These are phyloP conservation scores for Phylloporus sp. DNA, from an alignment of 768 basidiomycete species.

Conservation along the genomic window DNA sequence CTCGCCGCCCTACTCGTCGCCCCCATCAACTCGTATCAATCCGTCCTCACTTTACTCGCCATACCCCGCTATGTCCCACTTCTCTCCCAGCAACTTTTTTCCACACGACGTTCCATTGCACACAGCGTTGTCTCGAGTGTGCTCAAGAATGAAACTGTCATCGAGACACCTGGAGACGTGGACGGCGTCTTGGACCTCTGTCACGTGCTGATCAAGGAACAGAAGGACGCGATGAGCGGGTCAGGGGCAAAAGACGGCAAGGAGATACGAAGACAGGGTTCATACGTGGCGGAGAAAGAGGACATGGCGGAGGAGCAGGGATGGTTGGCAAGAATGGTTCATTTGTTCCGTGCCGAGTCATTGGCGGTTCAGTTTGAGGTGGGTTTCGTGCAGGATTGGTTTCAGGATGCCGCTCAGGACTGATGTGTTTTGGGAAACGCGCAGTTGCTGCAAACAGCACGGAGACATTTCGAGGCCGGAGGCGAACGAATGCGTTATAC, in stretches of 20 bases:
- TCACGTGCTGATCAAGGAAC: constrained; percentile 87
- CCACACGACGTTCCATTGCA: constrained; percentile 85
- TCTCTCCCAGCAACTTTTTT: constrained; percentile 80
- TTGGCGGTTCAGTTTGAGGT: constrained; percentile 89
- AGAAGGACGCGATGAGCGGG: constrained; percentile 49
- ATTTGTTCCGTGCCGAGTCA: constrained; percentile 86
- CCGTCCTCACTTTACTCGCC: constrained; percentile 94
- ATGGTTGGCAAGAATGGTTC: constrained; percentile 98
- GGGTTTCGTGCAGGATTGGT: constrained; percentile 20
- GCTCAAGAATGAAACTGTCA: constrained; percentile 93
- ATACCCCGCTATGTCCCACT: constrained; percentile 86
- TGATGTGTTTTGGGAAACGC: background rate
- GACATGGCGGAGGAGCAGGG: constrained; percentile 98
- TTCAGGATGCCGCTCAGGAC: background rate
- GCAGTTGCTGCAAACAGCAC: constrained; percentile 89
- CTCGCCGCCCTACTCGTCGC: constrained; percentile 89
- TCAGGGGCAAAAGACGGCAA: constrained; percentile 29
- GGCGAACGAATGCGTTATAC: constrained; percentile 96
- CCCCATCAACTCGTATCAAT: constrained; percentile 94
- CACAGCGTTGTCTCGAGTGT: constrained; percentile 93
- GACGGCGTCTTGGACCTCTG: constrained; percentile 90
- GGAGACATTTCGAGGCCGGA: constrained; percentile 84
- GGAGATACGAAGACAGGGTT: constrained; percentile 52
- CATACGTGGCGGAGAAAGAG: constrained; percentile 66
- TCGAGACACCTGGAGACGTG: constrained; percentile 92